These are phyloP conservation scores for Paramecium sexaurelia DNA, from an alignment of 73 alveolate genomes.

Conservation along the genomic window DNA sequence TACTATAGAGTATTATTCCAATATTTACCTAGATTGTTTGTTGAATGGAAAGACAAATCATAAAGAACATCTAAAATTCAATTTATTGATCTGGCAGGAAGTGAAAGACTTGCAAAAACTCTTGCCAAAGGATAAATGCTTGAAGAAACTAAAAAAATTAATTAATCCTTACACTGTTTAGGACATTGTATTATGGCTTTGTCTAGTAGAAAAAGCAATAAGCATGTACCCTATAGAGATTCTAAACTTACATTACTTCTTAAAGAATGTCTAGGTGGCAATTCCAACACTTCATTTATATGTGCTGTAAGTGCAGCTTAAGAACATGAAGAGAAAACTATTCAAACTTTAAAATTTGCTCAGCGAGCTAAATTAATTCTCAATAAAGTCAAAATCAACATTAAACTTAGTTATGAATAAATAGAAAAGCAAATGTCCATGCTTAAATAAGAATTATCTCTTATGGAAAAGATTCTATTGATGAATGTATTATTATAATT, in stretches of 20 bases:
- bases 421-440: constrained; percentile 38
- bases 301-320: constrained; percentile 66
- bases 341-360: constrained; percentile 63
- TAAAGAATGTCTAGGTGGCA: constrained; percentile 69
- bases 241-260: constrained; percentile 59
- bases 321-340: constrained; percentile 61
- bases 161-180: constrained; percentile 75
- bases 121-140: constrained; percentile 82
- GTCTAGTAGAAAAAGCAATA: constrained; percentile 53
- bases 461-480: constrained; percentile 22
- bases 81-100: constrained; percentile 93
- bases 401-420: constrained; percentile 64
- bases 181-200: constrained; percentile 73
- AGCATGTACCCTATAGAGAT: constrained; percentile 65
- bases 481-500: not conserved
- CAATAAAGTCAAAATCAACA: constrained; percentile 46
- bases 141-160: constrained; percentile 86
- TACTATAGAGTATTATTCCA: not conserved
- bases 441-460: constrained; percentile 28
- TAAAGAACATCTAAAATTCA: constrained; percentile 56
- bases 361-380: constrained; percentile 55
- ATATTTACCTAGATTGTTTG: not conserved
- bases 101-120: constrained; percentile 90
- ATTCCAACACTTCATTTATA: constrained; percentile 62
- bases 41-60: constrained; percentile 59